Base-by-base conservation (phyloP, 2,329 filamentous ascomycete species). In the Ampelomyces quisqualis region DNA sequence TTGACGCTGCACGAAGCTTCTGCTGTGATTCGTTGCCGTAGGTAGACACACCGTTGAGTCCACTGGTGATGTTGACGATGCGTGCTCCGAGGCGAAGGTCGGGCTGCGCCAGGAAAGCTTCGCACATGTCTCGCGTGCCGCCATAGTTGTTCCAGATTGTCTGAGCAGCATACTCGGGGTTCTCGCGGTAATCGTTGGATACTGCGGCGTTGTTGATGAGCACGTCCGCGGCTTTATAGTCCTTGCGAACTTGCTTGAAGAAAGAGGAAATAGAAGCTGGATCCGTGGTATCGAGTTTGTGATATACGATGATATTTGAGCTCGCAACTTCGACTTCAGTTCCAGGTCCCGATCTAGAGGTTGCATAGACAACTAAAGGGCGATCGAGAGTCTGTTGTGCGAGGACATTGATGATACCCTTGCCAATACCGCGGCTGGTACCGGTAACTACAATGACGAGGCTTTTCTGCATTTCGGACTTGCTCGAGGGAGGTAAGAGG, bases 181-280 rank as follows among this genome's bases (percentile, higher is more conserved):
- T 53, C 20, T 55, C 49, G 15, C 37, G 10, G 17, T 47, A 29
- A 33, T 55, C 49, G 29, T 52, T 50, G 22, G 43, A 50, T n/a
- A 58, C 27, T 6, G 51, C 55, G 2, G 55, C 55, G 17, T 57
- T 58, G 34, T 58, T 58, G 40, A 58, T 57, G 4, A 58, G 43
- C 17, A 55, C 27, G 30, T 55, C 46, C 19, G 55, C 36, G 10
- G 37, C 37, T n/a, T 18, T n/a, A 8, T 49, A 34, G 10, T 43
- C 10, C 5, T 41, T 23, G 2, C 45, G 20, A 7, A n/a, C 31
- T 7, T 17, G 17, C 3, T 38, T 23, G 35, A 57, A 37, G 24
- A 58, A 51, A 3, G 44, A 32, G 4, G 34, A 24, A 17, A 55
- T 53, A n/a, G 53, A 58, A 7, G 38, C 24, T 10, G 14, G 20